Percentiles rank a stretch among this genome's conserved stretches.
Conservation (phyloP, 2,329 filamentous ascomycete genomes). For the Cercospora sp. region DNA sequence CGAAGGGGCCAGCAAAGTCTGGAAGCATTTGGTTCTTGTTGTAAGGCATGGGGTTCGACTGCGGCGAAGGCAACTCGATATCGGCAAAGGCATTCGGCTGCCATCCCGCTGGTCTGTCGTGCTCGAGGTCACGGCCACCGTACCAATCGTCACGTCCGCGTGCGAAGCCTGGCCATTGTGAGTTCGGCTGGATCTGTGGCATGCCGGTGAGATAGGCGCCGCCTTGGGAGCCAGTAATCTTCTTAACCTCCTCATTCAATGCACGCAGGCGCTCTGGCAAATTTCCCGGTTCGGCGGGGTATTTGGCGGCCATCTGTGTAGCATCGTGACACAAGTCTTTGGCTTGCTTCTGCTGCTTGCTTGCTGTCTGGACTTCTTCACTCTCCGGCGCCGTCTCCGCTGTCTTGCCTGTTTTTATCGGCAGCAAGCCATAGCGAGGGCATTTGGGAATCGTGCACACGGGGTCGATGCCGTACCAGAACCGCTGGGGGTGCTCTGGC, state of each 20-base stretch:
- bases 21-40: not conserved
- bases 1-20: not conserved
- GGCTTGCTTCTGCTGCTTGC: not conserved
- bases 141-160: not conserved
- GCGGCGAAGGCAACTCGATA: not conserved
- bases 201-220: not conserved
- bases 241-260: not conserved
- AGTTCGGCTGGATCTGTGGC: not conserved
- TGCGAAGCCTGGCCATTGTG: not conserved
- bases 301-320: not conserved
- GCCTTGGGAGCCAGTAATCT: not conserved
- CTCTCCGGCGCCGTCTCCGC: not conserved
- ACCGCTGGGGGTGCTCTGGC: no score
- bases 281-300: not conserved
- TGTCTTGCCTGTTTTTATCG: not conserved
- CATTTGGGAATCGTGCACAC: not conserved
- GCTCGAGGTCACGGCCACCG: not conserved
- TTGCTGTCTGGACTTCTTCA: not conserved
- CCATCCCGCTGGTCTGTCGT: not conserved
- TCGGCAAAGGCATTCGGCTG: not conserved
- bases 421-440: not conserved
- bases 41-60: not conserved
- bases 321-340: not conserved
- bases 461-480: no score
- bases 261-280: no score